Conservation (phyloP, 2,329 filamentous ascomycete species). For the Exophiala calicioides region DNA sequence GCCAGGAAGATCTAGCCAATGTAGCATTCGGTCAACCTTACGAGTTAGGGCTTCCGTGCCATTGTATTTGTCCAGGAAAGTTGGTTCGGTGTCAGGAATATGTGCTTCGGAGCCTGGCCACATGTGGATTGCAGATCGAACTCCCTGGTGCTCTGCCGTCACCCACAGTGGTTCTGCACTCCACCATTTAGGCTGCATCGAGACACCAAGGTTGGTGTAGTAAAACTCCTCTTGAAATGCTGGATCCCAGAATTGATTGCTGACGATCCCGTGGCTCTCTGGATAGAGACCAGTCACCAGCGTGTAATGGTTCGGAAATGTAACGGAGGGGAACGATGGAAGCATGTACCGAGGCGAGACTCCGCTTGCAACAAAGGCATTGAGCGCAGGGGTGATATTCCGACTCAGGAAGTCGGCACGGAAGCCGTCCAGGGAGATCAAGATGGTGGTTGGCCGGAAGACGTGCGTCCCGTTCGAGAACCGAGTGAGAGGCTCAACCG, state of each 20-base stretch:
- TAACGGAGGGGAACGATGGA: constrained; percentile 93
- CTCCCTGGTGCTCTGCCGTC: constrained; percentile 79
- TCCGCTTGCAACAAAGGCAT: constrained; percentile 74
- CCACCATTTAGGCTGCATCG: constrained; percentile 91
- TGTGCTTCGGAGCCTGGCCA: constrained; percentile 96
- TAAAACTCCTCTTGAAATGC: constrained; percentile 75
- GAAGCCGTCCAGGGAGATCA: constrained; percentile 94
- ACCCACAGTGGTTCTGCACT: constrained; percentile 91
- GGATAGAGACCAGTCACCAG: constrained; percentile 89
- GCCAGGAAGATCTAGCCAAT: constrained; percentile 82
- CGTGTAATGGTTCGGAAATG: constrained; percentile 95
- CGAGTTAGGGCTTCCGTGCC: constrained; percentile 69
- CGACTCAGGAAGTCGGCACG: constrained; percentile 88
- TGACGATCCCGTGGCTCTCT: constrained; percentile 88
- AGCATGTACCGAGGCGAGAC: constrained; percentile 91
- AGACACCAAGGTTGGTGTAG: constrained; percentile 57
- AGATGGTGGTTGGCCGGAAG: constrained; percentile 87
- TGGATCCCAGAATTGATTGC: constrained; percentile 94
- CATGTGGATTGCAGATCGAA: constrained; percentile 89
- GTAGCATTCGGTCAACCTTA: constrained; percentile 78
- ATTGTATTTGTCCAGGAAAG: constrained; percentile 82
- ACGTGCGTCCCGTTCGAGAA: constrained; percentile 80
- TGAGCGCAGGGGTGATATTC: constrained; percentile 78
- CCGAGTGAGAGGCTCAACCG: constrained; percentile 28
- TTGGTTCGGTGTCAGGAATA: constrained; percentile 72